phyloP scores from a whole-genome alignment of 306 rosid genomes.

The Cicer judaicum region DNA sequence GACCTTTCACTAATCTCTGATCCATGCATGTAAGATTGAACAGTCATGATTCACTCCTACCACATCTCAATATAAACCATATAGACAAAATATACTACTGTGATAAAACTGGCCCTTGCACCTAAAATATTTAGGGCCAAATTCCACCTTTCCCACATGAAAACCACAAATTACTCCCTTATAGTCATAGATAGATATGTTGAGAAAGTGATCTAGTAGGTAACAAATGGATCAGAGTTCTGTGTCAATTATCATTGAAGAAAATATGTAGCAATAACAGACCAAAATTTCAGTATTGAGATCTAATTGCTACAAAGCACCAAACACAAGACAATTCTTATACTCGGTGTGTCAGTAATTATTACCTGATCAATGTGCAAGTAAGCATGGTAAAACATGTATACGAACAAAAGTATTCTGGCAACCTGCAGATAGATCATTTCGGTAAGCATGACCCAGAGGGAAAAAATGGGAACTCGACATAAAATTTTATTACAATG shows the following conservation, averaged over 20 bases:
- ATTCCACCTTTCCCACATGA: not conserved
- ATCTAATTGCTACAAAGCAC: conserved; percentile 22
- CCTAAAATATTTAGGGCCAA: not conserved
- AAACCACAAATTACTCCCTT: not conserved
- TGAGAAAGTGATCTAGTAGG: conserved; percentile 20
- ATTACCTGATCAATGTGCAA: conserved; percentile 88
- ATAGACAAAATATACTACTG: not conserved
- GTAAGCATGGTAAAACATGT: conserved; percentile 85
- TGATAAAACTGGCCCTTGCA: conserved; percentile 14
- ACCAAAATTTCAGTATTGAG: conserved; percentile 7
- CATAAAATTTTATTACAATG: conserved; percentile 16
- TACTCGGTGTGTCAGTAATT: conserved; percentile 19
- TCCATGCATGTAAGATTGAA: not conserved
- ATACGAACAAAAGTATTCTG: conserved; percentile 79
- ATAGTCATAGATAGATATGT: not conserved
- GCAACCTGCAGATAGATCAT: conserved; percentile 75
- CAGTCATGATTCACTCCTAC: conserved; percentile 1
- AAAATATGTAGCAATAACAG: conserved; percentile 23
- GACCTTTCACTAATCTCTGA: not conserved
- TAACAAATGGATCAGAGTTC: conserved; percentile 19
- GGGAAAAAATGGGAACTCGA: not conserved
- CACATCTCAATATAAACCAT: not conserved
- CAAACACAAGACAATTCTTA: conserved; percentile 31
- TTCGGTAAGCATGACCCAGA: conserved; percentile 36
- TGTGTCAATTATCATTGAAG: conserved; percentile 3